Conservation (phyloP, 192 early-diverging fungal genomes). For the Haplosporangium gracile region DNA sequence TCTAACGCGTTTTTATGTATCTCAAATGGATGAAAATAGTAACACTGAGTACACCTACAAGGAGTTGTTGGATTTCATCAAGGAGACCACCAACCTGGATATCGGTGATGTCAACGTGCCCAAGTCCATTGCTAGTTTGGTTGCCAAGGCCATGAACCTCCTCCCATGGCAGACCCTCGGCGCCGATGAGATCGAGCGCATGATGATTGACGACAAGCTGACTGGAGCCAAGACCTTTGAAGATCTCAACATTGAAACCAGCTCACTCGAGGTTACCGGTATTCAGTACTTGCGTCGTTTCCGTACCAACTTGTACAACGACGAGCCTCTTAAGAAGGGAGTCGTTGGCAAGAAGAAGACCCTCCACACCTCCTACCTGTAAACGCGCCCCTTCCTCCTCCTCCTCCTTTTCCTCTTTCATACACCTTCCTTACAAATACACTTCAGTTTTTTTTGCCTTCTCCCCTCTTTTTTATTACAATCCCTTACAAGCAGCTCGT, state of each 20-base stretch:
- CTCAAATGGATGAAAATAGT: conserved; percentile 40
- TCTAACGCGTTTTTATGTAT: too few relatives aligned
- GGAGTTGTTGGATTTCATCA: conserved; percentile 80
- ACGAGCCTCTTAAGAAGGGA: conserved; percentile 67
- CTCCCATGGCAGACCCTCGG: conserved; percentile 81
- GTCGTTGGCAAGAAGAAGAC: conserved; percentile 63
- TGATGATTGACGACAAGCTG: conserved; percentile 80
- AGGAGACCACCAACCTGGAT: conserved; percentile 67
- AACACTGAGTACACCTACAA: conserved; percentile 80
- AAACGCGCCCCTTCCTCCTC: conserved; percentile 8
- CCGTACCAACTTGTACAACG: conserved; percentile 75
- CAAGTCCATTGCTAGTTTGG: conserved; percentile 76
- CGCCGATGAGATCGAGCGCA: conserved; percentile 90
- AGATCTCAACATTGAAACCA: conserved; percentile 88
- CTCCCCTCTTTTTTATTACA: conserved; percentile 9
- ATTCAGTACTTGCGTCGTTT: conserved; percentile 88
- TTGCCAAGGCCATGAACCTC: conserved; percentile 73
- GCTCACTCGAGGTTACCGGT: conserved; percentile 83
- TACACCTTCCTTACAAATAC: background rate
- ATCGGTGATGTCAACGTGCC: conserved; percentile 70
- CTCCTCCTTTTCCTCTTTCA: background rate
- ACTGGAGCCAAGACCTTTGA: conserved; percentile 84
- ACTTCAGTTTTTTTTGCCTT: background rate
- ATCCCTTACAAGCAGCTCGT: background rate
- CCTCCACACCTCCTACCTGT: conserved; percentile 55